phyloP scores from a whole-genome alignment of 225 moss, liverwort and hornwort genomes.

The Polytrichum commune region DNA sequence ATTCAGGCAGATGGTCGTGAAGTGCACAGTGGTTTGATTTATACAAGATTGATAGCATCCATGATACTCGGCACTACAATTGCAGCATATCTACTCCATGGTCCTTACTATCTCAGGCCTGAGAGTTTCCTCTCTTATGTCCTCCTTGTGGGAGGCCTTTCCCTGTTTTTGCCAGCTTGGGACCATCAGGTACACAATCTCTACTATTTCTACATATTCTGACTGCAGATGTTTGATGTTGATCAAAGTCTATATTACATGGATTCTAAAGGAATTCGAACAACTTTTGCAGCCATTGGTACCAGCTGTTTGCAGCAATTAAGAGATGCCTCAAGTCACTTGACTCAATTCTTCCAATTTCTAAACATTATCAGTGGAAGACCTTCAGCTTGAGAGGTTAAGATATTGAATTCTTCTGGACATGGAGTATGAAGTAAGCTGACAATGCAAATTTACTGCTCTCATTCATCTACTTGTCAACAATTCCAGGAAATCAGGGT shows the following conservation, averaged over 20 bases:
- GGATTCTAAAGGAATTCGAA: too few relatives aligned
- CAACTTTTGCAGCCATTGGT: too few relatives aligned
- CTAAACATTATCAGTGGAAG: too few relatives aligned
- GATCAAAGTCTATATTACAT: background rate
- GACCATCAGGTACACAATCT: conserved; percentile 65
- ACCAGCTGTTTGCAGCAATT: too few relatives aligned
- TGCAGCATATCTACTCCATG: conserved; percentile 70
- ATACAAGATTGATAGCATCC: conserved; percentile 77
- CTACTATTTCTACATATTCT: background rate
- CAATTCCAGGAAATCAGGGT: conserved; percentile 66
- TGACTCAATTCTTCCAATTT: too few relatives aligned
- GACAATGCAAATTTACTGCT: background rate
- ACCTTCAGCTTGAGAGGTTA: too few relatives aligned
- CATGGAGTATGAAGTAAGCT: background rate
- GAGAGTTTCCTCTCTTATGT: conserved; percentile 67
- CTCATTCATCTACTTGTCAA: too few relatives aligned
- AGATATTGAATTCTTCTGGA: background rate
- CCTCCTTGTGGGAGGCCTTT: conserved; percentile 57
- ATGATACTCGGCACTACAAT: conserved; percentile 82
- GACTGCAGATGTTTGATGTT: background rate
- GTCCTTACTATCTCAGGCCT: conserved; percentile 62
- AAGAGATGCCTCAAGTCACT: too few relatives aligned
- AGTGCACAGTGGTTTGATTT: conserved; percentile 78
- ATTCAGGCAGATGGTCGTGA: conserved; percentile 89
- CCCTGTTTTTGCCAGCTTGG: conserved; percentile 78